Evolutionary conservation across 2,329 filamentous ascomycete genomes (phyloP).

Genomic region (Pseudogymnoascus sp.): DNA sequence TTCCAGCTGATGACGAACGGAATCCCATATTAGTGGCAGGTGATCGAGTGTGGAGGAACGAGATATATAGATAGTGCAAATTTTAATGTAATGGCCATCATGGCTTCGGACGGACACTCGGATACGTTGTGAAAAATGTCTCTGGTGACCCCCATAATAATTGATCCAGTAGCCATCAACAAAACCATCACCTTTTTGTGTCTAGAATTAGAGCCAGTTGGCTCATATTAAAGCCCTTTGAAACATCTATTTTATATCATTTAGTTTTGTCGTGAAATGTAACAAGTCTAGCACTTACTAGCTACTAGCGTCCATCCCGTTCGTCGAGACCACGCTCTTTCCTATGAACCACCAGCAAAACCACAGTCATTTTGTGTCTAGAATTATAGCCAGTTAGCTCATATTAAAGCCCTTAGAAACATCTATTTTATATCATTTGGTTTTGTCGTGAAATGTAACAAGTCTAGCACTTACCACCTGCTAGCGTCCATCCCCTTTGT

Average conservation of each 20-base stretch:
- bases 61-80: not conserved
- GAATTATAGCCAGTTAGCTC: too few relatives aligned
- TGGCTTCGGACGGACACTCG: not conserved
- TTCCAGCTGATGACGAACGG: conserved; percentile 97
- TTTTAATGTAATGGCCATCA: conserved; percentile 2
- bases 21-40: conserved; percentile 61
- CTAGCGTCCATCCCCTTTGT: not conserved
- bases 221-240: not conserved
- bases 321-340: not conserved
- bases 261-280: not conserved
- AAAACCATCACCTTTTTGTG: not conserved
- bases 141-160: not conserved
- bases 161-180: not conserved
- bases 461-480: not conserved
- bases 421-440: not conserved
- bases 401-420: too few relatives aligned
- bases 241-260: not conserved
- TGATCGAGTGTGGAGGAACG: not conserved
- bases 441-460: not conserved
- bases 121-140: not conserved
- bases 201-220: not conserved
- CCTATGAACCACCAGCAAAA: too few relatives aligned
- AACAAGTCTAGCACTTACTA: not conserved
- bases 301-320: not conserved
- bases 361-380: too few relatives aligned